A percentile compares a stretch with the other conserved stretches of the same genome.
These are phyloP conservation scores for Magnusiomyces magnusii DNA, from an alignment of 1,139 yeast species.

Conservation along the genomic window DNA sequence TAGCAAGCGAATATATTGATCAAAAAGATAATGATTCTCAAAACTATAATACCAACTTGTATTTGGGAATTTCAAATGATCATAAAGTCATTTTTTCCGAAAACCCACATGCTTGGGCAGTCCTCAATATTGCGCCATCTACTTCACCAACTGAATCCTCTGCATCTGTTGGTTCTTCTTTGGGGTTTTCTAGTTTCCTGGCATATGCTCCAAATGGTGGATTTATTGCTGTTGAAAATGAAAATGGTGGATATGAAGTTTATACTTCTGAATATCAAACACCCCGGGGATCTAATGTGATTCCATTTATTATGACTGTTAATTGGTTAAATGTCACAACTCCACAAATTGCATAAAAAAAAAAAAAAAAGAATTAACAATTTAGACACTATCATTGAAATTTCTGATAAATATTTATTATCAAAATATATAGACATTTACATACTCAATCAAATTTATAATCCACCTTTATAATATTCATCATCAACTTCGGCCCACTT, in stretches of 20 bases:
- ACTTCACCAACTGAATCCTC: background rate
- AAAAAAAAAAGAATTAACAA: background rate
- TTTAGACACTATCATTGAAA: no score
- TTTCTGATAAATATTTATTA: no score
- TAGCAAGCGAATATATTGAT: background rate
- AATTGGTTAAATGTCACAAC: background rate
- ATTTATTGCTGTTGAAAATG: background rate
- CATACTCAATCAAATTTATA: slow-evolving; percentile 24
- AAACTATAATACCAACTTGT: background rate
- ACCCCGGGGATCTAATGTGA: background rate
- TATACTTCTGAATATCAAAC: background rate
- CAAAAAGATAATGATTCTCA: background rate
- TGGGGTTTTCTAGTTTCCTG: background rate
- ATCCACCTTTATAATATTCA: slow-evolving; percentile 36
- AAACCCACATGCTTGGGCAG: background rate
- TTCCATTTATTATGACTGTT: background rate
- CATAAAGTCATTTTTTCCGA: background rate
- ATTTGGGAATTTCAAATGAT: background rate
- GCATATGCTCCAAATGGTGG: background rate
- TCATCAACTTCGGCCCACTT: slow-evolving; percentile 49
- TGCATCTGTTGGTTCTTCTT: background rate
- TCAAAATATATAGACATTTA: background rate
- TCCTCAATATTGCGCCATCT: background rate
- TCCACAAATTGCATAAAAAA: background rate
- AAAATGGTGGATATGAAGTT: background rate